These are phyloP conservation scores for Monilinia fructicola DNA, from an alignment of 2,329 filamentous ascomycete genomes.

Conservation along the genomic window DNA sequence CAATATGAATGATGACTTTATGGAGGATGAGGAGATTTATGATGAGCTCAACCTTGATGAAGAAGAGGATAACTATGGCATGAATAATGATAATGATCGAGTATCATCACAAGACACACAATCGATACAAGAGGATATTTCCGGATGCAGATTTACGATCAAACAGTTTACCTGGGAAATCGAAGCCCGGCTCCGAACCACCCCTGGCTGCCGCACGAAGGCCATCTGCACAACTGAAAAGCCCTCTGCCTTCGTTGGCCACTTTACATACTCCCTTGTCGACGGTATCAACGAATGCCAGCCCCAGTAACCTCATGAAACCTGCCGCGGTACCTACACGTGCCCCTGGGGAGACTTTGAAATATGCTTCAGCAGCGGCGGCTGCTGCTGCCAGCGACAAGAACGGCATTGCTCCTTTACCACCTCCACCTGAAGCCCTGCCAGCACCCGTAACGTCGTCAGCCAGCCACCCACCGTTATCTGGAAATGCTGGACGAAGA, in stretches of 20 bases:
- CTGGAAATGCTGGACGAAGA: conserved; percentile 48
- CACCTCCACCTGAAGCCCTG: conserved; percentile 74
- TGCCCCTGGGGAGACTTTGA: conserved; percentile 84
- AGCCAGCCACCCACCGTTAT: conserved; percentile 37
- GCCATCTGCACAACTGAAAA: conserved; percentile 89
- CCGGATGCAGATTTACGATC: conserved; percentile 57
- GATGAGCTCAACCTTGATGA: conserved; percentile 91
- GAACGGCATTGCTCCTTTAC: conserved; percentile 88
- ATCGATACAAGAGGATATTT: conserved; percentile 81
- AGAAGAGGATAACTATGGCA: conserved; percentile 84
- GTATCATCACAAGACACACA: conserved; percentile 94
- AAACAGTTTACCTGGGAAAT: conserved; percentile 49
- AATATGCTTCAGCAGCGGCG: conserved; percentile 94
- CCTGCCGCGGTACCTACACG: conserved; percentile 83
- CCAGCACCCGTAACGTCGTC: conserved; percentile 51
- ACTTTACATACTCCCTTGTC: conserved; percentile 77
- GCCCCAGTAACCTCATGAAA: conserved; percentile 73
- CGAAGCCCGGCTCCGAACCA: conserved; percentile 58
- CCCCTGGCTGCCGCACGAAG: conserved; percentile 59
- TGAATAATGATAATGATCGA: conserved; percentile 76
- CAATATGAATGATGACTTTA: conserved; percentile 83
- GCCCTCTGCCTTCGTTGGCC: conserved; percentile 86
- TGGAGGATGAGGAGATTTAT: conserved; percentile 93
- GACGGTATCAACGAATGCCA: conserved; percentile 54
- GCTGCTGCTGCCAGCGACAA: conserved; percentile 90